Base-by-base conservation (phyloP, 2,329 filamentous ascomycete genomes). In the Aspergillus niger region DNA sequence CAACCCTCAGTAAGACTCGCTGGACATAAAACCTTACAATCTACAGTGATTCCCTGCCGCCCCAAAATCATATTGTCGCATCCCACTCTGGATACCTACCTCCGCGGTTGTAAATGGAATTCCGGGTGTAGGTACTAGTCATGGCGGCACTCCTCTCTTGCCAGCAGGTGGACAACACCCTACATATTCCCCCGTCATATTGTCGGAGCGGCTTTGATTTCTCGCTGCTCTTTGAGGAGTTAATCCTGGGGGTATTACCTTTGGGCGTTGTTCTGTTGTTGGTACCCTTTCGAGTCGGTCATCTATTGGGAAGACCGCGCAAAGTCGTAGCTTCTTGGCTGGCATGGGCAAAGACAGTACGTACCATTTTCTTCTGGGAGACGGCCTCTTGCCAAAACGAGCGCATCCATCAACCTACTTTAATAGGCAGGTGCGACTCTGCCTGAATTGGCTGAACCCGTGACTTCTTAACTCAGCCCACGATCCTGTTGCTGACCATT, bases 181-280 rank as follows among this genome's bases (percentile, higher is more conserved):
- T 79, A 39, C 70, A 67, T 26, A 70, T 72, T 57, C 70, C 71
- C 61, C 74, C 73, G 10, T 60, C 65, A 20, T 65, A 67, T 41
- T 79, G 77, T 70, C 73, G 76, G 22, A 73, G 72, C 20, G 73
- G 70, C 11, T 79, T 80, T 62, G 79, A 80, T 59, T 80, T 81
- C 62, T 79, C 79, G 22, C 70, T 80, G 49, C 69, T 81, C n/a
- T 81, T 81, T 58, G 78, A 81, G 62, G 77, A 81, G 59, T 72
- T 72, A 2, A 74, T 80, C 38, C 67, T 80, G 50, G 67, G 70
- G 20, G 70, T 77, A 28, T 59, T 77, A 15, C 78, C 78, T 17
- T 64, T 77, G 43, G 64, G 67, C 2, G 61, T 80, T 51, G 70
- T 78, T 26, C 63, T 78, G 38, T 55, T 76, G n/a, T 50, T 73